phyloP scores from a whole-genome alignment of 1,139 yeast species.

The Candida glucosophila region DNA sequence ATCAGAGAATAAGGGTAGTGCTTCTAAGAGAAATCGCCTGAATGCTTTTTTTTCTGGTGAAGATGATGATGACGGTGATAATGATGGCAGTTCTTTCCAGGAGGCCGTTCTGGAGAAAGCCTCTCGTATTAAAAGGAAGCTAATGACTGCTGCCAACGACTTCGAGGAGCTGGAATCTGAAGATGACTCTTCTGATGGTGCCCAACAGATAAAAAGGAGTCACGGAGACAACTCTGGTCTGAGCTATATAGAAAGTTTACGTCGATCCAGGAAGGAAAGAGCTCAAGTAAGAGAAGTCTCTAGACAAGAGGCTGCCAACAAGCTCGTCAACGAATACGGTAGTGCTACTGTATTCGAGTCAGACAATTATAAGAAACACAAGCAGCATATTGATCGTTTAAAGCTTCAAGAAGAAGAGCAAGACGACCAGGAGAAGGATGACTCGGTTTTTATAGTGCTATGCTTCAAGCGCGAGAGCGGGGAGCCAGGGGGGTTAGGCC shows the following conservation, averaged over 20 bases:
- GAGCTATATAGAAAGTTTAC: slow-evolving; percentile 6
- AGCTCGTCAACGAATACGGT: slow-evolving; percentile 2
- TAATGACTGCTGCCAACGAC: no score
- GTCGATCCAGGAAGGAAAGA: slow-evolving; percentile 6
- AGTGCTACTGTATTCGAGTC: slow-evolving; percentile 8
- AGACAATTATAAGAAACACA: slow-evolving; percentile 6
- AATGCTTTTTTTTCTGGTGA: slow-evolving; percentile 1
- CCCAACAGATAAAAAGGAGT: slow-evolving; percentile 1
- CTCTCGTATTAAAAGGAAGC: slow-evolving; percentile 4
- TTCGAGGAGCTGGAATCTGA: slow-evolving; percentile 1
- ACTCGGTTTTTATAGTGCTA: no score
- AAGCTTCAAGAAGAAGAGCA: no score
- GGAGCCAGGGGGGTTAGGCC: no score
- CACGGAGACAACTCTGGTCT: slow-evolving; percentile 1
- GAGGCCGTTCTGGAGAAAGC: slow-evolving; percentile 6
- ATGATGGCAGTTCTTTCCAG: neutral
- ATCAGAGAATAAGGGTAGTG: neutral
- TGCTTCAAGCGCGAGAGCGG: no score
- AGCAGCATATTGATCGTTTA: slow-evolving; percentile 2
- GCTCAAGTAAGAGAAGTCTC: slow-evolving; percentile 6
- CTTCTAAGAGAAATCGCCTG: no score
- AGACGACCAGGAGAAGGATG: no score
- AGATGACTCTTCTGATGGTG: slow-evolving; percentile 1
- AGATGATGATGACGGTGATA: slow-evolving; percentile 1
- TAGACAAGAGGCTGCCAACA: slow-evolving; percentile 4